These are phyloP conservation scores for Phialophora verrucosa DNA, from an alignment of 2,329 filamentous ascomycete genomes.

Conservation along the genomic window DNA sequence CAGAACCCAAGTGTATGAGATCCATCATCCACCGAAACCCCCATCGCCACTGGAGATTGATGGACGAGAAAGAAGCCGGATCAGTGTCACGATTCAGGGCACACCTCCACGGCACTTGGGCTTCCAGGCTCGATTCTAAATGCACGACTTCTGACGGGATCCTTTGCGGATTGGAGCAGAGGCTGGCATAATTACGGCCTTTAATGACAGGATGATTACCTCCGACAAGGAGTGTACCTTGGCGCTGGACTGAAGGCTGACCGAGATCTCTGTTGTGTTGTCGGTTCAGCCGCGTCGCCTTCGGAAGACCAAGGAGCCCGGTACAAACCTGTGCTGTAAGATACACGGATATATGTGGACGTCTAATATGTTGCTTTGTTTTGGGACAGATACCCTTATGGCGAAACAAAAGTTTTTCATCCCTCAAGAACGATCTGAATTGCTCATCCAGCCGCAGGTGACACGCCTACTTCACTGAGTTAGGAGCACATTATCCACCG, in stretches of 20 bases:
- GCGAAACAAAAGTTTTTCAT: slow-evolving; percentile 10
- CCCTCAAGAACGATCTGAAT: neutral
- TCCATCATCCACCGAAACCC: slow-evolving; percentile 26
- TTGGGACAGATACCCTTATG: slow-evolving; percentile 17
- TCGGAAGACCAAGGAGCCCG: neutral
- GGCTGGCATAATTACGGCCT: neutral
- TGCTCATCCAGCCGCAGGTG: neutral
- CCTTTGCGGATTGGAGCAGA: neutral
- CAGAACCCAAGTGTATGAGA: slow-evolving; percentile 17
- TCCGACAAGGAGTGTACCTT: neutral
- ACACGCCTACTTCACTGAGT: neutral
- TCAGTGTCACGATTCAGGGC: slow-evolving; percentile 34
- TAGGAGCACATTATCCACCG: neutral
- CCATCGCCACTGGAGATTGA: slow-evolving; percentile 35
- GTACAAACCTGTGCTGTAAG: neutral
- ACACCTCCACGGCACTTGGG: slow-evolving; percentile 27
- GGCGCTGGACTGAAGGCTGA: neutral
- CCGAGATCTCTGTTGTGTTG: neutral
- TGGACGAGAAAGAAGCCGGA: slow-evolving; percentile 30
- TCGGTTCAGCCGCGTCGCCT: neutral
- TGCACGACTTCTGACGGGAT: neutral
- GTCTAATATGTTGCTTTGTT: slow-evolving; percentile 9
- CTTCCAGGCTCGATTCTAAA: slow-evolving; percentile 29
- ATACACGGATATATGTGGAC: neutral
- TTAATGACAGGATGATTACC: neutral